These are phyloP conservation scores for Melaleuca alternifolia DNA, from an alignment of 345 rosid genomes.

Conservation along the genomic window DNA sequence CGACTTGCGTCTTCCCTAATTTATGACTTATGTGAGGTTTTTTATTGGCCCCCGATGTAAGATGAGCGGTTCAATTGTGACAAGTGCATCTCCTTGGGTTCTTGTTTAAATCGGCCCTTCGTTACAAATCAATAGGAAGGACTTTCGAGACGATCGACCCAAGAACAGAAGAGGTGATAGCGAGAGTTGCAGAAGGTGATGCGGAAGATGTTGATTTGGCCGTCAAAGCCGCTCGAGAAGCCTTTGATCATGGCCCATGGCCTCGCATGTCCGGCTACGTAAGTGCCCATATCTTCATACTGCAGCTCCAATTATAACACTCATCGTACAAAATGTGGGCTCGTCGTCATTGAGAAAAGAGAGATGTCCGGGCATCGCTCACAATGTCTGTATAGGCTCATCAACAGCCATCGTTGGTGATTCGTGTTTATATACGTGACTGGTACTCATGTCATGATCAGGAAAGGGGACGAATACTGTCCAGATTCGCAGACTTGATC, in stretches of 20 bases:
- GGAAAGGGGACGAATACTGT: constrained; percentile 56
- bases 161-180: constrained; percentile 34
- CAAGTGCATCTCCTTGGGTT: background rate
- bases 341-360: no score
- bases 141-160: constrained; percentile 53
- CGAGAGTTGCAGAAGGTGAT: constrained; percentile 39
- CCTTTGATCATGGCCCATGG: constrained; percentile 62
- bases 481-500: constrained; percentile 53
- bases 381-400: background rate
- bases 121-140: constrained; percentile 12
- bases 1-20: background rate
- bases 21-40: background rate
- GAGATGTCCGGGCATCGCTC: background rate
- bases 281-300: background rate
- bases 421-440: background rate
- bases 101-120: background rate
- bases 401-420: background rate
- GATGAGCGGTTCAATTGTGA: background rate
- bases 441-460: background rate
- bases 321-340: background rate
- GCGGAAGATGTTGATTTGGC: constrained; percentile 49
- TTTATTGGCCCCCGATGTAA: background rate
- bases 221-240: constrained; percentile 55
- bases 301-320: background rate
- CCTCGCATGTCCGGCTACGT: constrained; percentile 53